Evolutionary conservation across 441 rosid species (phyloP).

Genomic region (Pelargonium fulgidum): DNA sequence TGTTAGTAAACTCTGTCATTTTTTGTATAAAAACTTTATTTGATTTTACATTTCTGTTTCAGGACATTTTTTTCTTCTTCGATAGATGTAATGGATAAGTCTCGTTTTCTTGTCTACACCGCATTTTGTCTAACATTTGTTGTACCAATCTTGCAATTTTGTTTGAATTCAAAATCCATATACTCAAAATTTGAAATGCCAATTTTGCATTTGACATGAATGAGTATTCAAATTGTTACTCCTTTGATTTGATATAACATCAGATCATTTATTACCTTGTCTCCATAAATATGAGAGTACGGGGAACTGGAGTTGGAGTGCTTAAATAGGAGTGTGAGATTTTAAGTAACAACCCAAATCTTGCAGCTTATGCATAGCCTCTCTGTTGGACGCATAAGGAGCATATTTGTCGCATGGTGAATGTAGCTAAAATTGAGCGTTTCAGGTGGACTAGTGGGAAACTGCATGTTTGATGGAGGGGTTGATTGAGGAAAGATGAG

Average conservation of each 20-base stretch:
- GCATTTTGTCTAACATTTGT: neutral
- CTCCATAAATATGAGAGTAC: constrained; percentile 6
- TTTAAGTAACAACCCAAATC: neutral
- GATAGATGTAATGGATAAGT: constrained; percentile 1
- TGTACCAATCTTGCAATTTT: neutral
- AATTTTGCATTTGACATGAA: neutral
- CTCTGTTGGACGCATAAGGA: constrained; percentile 3
- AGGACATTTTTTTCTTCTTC: constrained; percentile 6
- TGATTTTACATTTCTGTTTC: constrained; percentile 22
- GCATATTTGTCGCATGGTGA: neutral
- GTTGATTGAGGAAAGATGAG: neutral
- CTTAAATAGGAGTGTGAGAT: neutral
- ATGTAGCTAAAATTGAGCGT: neutral
- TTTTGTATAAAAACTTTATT: constrained; percentile 20
- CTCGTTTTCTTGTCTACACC: neutral
- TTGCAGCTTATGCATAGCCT: neutral
- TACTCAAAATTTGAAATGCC: neutral
- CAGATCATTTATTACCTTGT: constrained; percentile 7
- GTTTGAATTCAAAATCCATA: constrained; percentile 1
- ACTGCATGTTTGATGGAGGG: neutral
- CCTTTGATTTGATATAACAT: neutral
- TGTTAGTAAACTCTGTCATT: constrained; percentile 41
- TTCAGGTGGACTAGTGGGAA: neutral
- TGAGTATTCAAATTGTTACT: neutral
- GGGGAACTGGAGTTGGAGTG: neutral